Evolutionary conservation across 176 grass and related monocot genomes (phyloP).

Genomic region (Elymus sibiricus): DNA sequence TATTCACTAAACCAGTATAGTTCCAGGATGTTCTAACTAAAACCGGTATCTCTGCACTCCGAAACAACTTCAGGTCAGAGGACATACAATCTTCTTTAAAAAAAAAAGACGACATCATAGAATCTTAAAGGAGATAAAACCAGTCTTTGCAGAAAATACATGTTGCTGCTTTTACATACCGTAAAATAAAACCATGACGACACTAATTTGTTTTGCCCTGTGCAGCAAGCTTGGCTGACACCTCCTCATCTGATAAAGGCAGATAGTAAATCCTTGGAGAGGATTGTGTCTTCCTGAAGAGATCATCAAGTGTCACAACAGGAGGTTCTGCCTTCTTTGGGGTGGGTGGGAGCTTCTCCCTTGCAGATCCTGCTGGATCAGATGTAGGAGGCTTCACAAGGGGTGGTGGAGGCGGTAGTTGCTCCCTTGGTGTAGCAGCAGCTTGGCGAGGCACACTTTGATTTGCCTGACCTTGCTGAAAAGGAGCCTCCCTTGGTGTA

Average conservation of each 20-base stretch:
- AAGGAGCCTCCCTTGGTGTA: conserved; percentile 19
- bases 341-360: conserved; percentile 52
- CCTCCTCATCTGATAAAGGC: conserved; percentile 90
- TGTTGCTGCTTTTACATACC: conserved; percentile 36
- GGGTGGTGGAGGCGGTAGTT: conserved; percentile 54
- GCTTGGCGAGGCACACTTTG: conserved; percentile 36
- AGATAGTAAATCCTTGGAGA: conserved; percentile 89
- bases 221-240: conserved; percentile 62
- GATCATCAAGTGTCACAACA: conserved; percentile 90
- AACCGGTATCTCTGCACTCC: background rate
- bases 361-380: conserved; percentile 17
- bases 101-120: too few species aligned
- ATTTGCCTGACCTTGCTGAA: conserved; percentile 48
- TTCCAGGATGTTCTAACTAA: background rate
- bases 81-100: background rate
- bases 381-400: conserved; percentile 29
- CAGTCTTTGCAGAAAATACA: conserved; percentile 22
- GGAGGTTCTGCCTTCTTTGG: conserved; percentile 80
- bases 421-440: conserved; percentile 45
- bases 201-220: conserved; percentile 52
- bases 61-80: background rate
- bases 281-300: conserved; percentile 90
- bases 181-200: background rate
- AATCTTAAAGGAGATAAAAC: background rate
- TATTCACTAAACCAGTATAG: background rate